Evolutionary conservation across 2,329 filamentous ascomycete species (phyloP).

Genomic region (Ceratocystiopsis sp.): DNA sequence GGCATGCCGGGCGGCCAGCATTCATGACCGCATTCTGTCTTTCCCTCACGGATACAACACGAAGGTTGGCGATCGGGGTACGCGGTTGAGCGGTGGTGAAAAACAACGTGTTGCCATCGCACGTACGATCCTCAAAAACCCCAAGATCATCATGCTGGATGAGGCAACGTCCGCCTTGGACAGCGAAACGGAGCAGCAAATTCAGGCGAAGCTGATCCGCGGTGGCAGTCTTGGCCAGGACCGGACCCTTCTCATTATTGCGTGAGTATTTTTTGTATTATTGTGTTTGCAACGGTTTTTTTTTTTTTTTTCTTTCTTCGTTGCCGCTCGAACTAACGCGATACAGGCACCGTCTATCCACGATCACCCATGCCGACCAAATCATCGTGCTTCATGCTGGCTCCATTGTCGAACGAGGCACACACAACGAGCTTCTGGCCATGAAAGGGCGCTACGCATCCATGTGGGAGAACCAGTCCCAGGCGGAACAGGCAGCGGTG

Average conservation of each 20-base stretch:
- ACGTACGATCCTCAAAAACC: constrained; percentile 50
- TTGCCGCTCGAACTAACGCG: neutral
- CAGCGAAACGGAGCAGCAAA: constrained; percentile 40
- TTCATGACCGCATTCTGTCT: constrained; percentile 34
- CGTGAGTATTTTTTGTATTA: constrained; percentile 34
- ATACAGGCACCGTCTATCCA: constrained; percentile 58
- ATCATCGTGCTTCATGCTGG: constrained; percentile 13
- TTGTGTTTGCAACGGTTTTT: neutral
- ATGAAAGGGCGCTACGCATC: constrained; percentile 58
- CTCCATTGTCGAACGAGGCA: constrained; percentile 11
- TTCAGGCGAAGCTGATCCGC: constrained; percentile 51
- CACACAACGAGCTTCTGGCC: constrained; percentile 51
- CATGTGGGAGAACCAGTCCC: constrained; percentile 83
- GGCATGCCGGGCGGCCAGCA: constrained; percentile 34
- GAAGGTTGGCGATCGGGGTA: constrained; percentile 33
- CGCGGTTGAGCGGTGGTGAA: constrained; percentile 41
- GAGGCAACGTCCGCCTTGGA: constrained; percentile 57
- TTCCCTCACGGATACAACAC: constrained; percentile 37
- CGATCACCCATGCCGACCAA: constrained; percentile 13
- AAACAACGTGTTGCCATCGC: constrained; percentile 43
- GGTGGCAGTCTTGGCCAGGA: constrained; percentile 50
- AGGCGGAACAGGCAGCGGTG: constrained; percentile 52
- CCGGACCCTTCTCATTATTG: constrained; percentile 88
- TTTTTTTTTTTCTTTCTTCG: neutral
- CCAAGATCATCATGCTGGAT: constrained; percentile 53